These are phyloP conservation scores for Musa troglodytarum DNA, from an alignment of 176 grass and related monocot genomes.

Conservation along the genomic window DNA sequence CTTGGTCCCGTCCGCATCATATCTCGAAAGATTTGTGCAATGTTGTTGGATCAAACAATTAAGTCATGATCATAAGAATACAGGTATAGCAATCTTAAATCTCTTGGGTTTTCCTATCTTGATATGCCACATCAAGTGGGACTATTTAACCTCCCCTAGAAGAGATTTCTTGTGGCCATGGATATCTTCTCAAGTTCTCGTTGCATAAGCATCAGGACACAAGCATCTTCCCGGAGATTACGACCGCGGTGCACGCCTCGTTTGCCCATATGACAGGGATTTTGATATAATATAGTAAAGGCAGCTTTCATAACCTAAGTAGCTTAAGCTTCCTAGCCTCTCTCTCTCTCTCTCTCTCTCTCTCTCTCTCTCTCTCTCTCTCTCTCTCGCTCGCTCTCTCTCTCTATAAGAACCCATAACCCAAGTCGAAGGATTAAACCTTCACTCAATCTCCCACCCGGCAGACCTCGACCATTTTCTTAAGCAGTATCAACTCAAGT, in stretches of 20 bases:
- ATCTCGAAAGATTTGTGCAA: no score
- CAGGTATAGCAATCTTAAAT: background rate
- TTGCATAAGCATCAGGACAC: slow-evolving; percentile 3
- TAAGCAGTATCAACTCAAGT: no score
- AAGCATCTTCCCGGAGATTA: background rate
- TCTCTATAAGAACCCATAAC: background rate
- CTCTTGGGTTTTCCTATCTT: background rate
- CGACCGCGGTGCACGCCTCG: background rate
- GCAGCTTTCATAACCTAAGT: background rate
- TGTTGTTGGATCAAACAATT: background rate
- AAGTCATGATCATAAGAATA: background rate
- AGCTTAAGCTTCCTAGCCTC: background rate
- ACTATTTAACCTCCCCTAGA: background rate
- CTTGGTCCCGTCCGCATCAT: no score
- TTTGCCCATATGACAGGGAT: background rate
- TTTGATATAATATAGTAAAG: background rate
- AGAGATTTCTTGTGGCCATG: slow-evolving; percentile 5
- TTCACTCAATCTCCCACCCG: background rate
- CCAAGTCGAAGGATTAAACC: no score
- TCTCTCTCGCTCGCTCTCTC: background rate
- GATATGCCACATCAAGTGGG: background rate
- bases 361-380: background rate
- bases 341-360: no score
- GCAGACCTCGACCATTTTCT: background rate
- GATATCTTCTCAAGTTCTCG: background rate